These are phyloP conservation scores for Umbelopsis vinacea DNA, from an alignment of 192 early-diverging fungal genomes.

Conservation along the genomic window DNA sequence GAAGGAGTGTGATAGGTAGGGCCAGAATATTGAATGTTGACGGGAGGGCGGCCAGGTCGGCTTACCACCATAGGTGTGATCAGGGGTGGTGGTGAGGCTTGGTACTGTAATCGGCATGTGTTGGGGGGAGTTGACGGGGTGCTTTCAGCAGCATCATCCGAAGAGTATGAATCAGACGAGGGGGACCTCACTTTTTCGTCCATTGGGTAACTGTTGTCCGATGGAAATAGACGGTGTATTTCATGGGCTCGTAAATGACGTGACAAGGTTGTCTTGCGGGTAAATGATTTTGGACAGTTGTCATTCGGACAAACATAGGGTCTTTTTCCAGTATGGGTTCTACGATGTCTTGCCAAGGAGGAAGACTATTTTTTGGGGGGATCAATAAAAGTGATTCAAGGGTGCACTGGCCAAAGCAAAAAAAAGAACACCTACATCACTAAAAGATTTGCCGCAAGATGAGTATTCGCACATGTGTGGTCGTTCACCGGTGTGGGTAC, in stretches of 20 bases:
- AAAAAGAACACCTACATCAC: slow-evolving; percentile 54
- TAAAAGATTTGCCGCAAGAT: slow-evolving; percentile 71
- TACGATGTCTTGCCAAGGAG: slow-evolving; percentile 76
- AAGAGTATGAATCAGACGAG: slow-evolving; percentile 7
- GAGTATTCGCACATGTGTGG: slow-evolving; percentile 65
- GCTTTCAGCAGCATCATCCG: slow-evolving; percentile 19
- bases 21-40: slow-evolving; percentile 7
- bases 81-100: slow-evolving; percentile 17
- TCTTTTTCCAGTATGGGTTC: slow-evolving; percentile 79
- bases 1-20: background rate
- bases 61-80: slow-evolving; percentile 2
- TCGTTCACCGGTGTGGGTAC: slow-evolving; percentile 70
- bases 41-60: slow-evolving; percentile 1
- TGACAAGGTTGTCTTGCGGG: slow-evolving; percentile 66
- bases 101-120: slow-evolving; percentile 5
- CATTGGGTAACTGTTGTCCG: background rate
- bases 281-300: slow-evolving; percentile 78
- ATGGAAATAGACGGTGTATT: background rate
- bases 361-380: slow-evolving; percentile 60
- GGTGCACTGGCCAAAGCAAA: background rate
- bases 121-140: slow-evolving; percentile 13
- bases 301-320: slow-evolving; percentile 71
- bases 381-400: background rate
- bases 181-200: slow-evolving; percentile 17
- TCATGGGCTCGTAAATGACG: slow-evolving; percentile 64